Evolutionary conservation across 1,284 basidiomycete species (phyloP).

Genomic region (Crepidotus sp.): DNA sequence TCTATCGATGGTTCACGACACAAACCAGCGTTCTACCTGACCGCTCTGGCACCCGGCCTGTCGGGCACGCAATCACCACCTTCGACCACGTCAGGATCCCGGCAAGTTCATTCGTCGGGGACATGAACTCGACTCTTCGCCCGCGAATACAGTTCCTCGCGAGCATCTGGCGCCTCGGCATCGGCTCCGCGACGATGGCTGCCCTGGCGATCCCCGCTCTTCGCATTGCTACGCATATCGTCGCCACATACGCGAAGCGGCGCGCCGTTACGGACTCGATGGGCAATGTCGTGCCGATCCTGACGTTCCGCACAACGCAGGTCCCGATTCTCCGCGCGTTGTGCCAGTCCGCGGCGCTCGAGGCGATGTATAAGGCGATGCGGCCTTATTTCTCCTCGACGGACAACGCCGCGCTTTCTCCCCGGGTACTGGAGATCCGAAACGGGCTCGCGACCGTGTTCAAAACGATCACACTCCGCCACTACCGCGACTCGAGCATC

Average conservation of each 20-base stretch:
- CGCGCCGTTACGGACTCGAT: conserved; percentile 24
- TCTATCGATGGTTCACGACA: not conserved
- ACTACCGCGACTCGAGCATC: conserved; percentile 7
- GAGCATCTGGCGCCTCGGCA: conserved; percentile 30
- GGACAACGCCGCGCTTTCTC: not conserved
- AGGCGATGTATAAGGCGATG: conserved; percentile 12
- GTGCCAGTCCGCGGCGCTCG: conserved; percentile 6
- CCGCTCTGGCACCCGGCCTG: conserved; percentile 28
- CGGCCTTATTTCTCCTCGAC: conserved; percentile 5
- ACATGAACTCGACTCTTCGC: conserved; percentile 21
- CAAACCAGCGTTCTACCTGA: conserved; percentile 27
- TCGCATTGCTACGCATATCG: conserved; percentile 27
- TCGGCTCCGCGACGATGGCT: conserved; percentile 31
- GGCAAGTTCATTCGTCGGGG: conserved; percentile 28
- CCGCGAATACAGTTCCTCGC: conserved; percentile 25
- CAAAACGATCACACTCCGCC: conserved; percentile 6
- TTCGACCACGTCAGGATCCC: conserved; percentile 33
- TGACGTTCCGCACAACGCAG: conserved; percentile 12
- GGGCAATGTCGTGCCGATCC: conserved; percentile 7
- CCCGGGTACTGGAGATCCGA: conserved; percentile 2
- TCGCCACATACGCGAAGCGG: conserved; percentile 31
- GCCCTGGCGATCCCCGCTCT: conserved; percentile 26
- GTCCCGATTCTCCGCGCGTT: conserved; percentile 12
- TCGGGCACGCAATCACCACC: conserved; percentile 32
- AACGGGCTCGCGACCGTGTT: conserved; percentile 12